These are phyloP conservation scores for Aquilaria malaccensis DNA, from an alignment of 345 rosid species.

Conservation along the genomic window DNA sequence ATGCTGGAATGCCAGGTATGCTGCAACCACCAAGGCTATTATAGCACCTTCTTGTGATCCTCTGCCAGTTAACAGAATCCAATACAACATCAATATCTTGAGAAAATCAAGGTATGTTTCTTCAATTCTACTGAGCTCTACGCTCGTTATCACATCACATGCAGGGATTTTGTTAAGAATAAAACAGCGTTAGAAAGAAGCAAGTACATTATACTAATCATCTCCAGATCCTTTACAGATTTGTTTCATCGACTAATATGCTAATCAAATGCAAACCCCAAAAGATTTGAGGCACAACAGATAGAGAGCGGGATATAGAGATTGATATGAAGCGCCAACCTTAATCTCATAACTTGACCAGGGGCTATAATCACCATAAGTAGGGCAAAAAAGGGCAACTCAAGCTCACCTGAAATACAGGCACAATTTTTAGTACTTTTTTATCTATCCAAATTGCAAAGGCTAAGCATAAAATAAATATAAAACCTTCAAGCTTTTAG, in stretches of 20 bases:
- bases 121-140: too few relatives aligned
- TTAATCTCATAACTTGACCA: slow-evolving; percentile 45
- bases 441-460: background rate
- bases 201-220: too few relatives aligned
- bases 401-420: slow-evolving; percentile 62
- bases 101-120: background rate
- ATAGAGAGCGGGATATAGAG: too few relatives aligned
- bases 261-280: too few relatives aligned
- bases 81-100: background rate
- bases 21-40: slow-evolving; percentile 48
- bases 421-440: background rate
- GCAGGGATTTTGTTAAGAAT: slow-evolving; percentile 2
- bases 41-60: slow-evolving; percentile 67
- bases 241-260: too few relatives aligned
- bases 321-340: slow-evolving; percentile 29
- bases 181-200: too few relatives aligned
- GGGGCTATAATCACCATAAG: slow-evolving; percentile 76
- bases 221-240: too few relatives aligned
- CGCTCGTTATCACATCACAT: background rate
- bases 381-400: slow-evolving; percentile 68
- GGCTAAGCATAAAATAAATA: background rate
- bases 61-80: slow-evolving; percentile 34
- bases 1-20: slow-evolving; percentile 84
- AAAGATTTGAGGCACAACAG: too few relatives aligned
- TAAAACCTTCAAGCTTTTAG: slow-evolving; percentile 1